phyloP scores from a whole-genome alignment of 1,139 yeast genomes.

The Kodamaea derodonti region DNA sequence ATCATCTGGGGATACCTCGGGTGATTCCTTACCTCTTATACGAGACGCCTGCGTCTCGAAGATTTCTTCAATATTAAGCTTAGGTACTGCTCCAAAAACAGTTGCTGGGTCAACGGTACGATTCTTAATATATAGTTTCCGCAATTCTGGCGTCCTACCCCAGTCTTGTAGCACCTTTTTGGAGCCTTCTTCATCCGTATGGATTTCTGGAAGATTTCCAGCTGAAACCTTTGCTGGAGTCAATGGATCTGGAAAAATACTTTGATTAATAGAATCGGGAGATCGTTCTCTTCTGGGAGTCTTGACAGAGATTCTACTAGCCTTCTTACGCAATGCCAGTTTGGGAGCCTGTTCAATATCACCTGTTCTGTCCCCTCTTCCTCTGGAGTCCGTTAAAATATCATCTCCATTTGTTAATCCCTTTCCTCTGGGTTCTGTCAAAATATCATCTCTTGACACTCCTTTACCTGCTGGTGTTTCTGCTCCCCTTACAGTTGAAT shows the following conservation, averaged over 20 bases:
- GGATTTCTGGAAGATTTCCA: conserved; percentile 41
- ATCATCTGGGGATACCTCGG: conserved; percentile 30
- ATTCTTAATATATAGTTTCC: conserved; percentile 51
- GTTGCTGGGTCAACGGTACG: conserved; percentile 62
- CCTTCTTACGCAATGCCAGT: conserved; percentile 6
- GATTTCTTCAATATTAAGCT: conserved; percentile 64
- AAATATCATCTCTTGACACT: not conserved
- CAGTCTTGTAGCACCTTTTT: conserved; percentile 53
- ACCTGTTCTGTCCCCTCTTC: no score
- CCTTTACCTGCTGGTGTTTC: not conserved
- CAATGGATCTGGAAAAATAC: conserved; percentile 3
- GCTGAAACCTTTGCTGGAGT: conserved; percentile 14
- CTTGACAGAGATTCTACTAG: conserved; percentile 7
- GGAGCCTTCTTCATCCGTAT: conserved; percentile 51
- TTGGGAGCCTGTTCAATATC: no score
- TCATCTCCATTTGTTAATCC: no score
- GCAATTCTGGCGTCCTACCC: conserved; percentile 69
- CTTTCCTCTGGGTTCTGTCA: no score
- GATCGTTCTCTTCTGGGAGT: not conserved
- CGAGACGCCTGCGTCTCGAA: conserved; percentile 50
- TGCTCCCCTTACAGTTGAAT: no score
- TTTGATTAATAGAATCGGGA: not conserved
- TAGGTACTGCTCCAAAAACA: conserved; percentile 77
- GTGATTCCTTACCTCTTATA: conserved; percentile 56
- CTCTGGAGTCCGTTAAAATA: no score